phyloP scores from a whole-genome alignment of 75 land plant species.

The Pseudotsuga menziesii region DNA sequence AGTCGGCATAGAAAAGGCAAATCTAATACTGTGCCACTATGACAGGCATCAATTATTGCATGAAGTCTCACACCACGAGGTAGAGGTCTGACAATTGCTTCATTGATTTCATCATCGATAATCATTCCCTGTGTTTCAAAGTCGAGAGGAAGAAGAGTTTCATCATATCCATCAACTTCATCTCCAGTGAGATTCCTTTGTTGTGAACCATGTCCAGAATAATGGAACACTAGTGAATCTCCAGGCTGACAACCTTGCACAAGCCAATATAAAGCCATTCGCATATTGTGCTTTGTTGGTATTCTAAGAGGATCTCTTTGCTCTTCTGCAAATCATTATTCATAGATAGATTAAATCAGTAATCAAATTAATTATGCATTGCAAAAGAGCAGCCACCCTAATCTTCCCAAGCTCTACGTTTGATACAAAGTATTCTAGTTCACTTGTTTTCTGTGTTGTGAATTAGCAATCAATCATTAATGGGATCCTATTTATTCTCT shows the following conservation, averaged over 20 bases:
- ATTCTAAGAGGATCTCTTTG: constrained; percentile 56
- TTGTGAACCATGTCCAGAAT: constrained; percentile 95
- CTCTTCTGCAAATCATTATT: constrained; percentile 58
- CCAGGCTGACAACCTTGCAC: constrained; percentile 81
- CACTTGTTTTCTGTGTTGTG: background rate
- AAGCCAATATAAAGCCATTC: constrained; percentile 82
- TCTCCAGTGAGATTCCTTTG: constrained; percentile 63
- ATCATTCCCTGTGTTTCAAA: constrained; percentile 81
- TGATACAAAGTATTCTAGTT: background rate
- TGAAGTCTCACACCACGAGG: constrained; percentile 73
- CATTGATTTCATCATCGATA: constrained; percentile 87
- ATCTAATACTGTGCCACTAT: constrained; percentile 89
- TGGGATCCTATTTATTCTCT: no score
- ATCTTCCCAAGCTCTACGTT: background rate
- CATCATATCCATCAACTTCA: constrained; percentile 90
- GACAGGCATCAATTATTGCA: constrained; percentile 88
- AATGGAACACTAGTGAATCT: constrained; percentile 84
- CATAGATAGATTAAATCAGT: background rate
- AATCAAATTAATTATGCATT: constrained; percentile 17
- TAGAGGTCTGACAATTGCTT: constrained; percentile 78
- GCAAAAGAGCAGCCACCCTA: background rate
- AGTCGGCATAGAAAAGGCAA: constrained; percentile 76
- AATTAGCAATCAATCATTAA: no score
- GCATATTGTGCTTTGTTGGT: constrained; percentile 76
- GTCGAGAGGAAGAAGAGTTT: constrained; percentile 79